Conservation (phyloP, 768 basidiomycete genomes). For the Rhizopogon roseolus region DNA sequence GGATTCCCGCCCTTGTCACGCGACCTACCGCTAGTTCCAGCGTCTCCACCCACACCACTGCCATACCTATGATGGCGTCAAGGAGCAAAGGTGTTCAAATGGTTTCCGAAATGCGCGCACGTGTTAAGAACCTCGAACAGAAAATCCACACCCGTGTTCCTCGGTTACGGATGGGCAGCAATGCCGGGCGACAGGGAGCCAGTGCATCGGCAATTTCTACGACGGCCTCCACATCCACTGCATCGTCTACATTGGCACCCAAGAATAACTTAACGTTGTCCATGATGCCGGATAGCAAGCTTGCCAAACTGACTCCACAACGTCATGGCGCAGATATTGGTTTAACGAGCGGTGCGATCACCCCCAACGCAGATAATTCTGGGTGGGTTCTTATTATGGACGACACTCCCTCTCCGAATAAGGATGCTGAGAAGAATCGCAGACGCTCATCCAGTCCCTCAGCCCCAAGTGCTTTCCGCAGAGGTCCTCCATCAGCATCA, state of each 20-base stretch:
- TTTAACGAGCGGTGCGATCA: slow-evolving; percentile 32
- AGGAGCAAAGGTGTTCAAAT: slow-evolving; percentile 85
- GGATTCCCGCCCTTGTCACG: slow-evolving; percentile 35
- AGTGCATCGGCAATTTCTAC: slow-evolving; percentile 32
- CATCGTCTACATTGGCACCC: slow-evolving; percentile 27
- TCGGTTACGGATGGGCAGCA: slow-evolving; percentile 76
- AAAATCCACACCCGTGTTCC: slow-evolving; percentile 87
- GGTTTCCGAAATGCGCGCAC: slow-evolving; percentile 88
- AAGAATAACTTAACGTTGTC: slow-evolving; percentile 13
- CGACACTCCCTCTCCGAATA: slow-evolving; percentile 70
- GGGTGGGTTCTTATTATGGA: slow-evolving; percentile 92
- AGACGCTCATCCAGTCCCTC: slow-evolving; percentile 62
- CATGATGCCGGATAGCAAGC: slow-evolving; percentile 14
- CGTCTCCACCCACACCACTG: slow-evolving; percentile 20
- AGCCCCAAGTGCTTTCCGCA: slow-evolving; percentile 47
- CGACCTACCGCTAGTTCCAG: slow-evolving; percentile 35
- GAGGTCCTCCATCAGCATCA: slow-evolving; percentile 40
- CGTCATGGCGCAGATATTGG: slow-evolving; percentile 41
- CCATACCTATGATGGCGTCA: slow-evolving; percentile 40
- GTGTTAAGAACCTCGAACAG: slow-evolving; percentile 77
- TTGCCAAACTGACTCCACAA: slow-evolving; percentile 26
- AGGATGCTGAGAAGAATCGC: slow-evolving; percentile 49
- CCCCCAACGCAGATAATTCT: slow-evolving; percentile 54
- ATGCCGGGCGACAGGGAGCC: slow-evolving; percentile 47
- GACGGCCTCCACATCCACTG: slow-evolving; percentile 31